Evolutionary conservation across 106 monocot genomes (phyloP).

Genomic region (Posidonia australis): DNA sequence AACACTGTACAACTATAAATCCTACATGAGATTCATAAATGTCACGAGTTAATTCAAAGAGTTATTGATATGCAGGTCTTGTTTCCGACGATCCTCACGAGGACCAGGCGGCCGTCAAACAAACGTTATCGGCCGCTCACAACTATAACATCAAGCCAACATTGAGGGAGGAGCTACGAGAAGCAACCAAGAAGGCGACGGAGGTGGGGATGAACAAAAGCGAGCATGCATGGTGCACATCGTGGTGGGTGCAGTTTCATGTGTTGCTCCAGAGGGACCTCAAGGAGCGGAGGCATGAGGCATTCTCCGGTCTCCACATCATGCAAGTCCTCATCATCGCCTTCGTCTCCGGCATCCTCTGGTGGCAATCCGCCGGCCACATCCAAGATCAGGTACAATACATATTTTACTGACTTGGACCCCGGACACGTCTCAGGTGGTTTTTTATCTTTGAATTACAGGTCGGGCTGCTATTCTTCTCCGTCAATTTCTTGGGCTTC

Average conservation of each 20-base stretch:
- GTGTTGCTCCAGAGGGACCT: conserved; percentile 46
- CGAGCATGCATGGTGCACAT: conserved; percentile 51
- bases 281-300: conserved; percentile 58
- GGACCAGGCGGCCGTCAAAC: conserved; percentile 13
- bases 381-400: conserved; percentile 56
- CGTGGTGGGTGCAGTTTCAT: conserved; percentile 66
- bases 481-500: conserved; percentile 43
- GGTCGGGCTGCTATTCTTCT: conserved; percentile 59
- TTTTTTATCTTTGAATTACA: no score
- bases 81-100: background rate
- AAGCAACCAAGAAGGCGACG: conserved; percentile 13
- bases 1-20: no score
- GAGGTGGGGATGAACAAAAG: no score
- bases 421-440: no score
- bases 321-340: conserved; percentile 54
- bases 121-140: conserved; percentile 41
- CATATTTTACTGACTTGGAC: no score
- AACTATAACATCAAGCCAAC: conserved; percentile 35
- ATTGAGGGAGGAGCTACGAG: conserved; percentile 39
- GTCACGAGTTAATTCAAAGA: background rate
- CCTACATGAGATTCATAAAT: no score
- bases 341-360: conserved; percentile 47
- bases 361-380: conserved; percentile 53
- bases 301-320: conserved; percentile 59
- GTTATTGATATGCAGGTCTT: background rate